Conservation (phyloP, 2,329 filamentous ascomycete genomes). For the Mycosphaerelloides madeirae region DNA sequence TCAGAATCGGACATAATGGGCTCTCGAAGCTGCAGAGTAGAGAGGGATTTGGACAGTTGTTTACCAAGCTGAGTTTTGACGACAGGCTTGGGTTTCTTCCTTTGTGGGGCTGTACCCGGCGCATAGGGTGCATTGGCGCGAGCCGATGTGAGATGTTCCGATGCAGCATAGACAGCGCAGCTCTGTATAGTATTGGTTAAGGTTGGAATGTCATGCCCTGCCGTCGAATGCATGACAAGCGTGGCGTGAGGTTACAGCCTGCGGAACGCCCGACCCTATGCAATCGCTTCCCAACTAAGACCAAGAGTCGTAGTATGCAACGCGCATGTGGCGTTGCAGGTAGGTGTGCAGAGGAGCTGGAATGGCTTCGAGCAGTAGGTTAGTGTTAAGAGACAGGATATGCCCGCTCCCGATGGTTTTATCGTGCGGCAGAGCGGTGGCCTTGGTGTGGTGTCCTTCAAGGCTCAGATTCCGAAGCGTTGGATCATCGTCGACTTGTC, state of each 20-base stretch:
- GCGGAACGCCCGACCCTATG: too few species aligned
- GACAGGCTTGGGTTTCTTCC: conserved; percentile 26
- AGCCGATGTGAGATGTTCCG: conserved; percentile 10
- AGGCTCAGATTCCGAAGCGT: too few species aligned
- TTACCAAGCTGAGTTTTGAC: conserved; percentile 39
- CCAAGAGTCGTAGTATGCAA: background rate
- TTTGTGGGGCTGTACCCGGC: conserved; percentile 4
- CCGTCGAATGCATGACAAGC: conserved; percentile 15
- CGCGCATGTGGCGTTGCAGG: too few species aligned
- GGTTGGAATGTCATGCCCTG: conserved; percentile 8
- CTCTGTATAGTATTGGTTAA: conserved; percentile 10
- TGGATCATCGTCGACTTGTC: background rate
- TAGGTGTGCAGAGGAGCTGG: too few species aligned
- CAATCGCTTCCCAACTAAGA: too few species aligned
- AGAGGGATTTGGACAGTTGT: conserved; percentile 37
- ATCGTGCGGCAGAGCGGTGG: too few species aligned
- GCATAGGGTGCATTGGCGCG: conserved; percentile 16
- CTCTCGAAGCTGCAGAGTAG: conserved; percentile 46
- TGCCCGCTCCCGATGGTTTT: too few species aligned
- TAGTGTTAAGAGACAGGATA: too few species aligned
- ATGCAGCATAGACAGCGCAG: conserved; percentile 11
- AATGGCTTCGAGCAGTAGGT: too few species aligned
- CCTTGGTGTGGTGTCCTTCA: too few species aligned
- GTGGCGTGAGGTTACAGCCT: conserved; percentile 12
- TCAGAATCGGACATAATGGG: conserved; percentile 46